Evolutionary conservation across 2,329 filamentous ascomycete species (phyloP).

Genomic region (Simplicillium sp.): DNA sequence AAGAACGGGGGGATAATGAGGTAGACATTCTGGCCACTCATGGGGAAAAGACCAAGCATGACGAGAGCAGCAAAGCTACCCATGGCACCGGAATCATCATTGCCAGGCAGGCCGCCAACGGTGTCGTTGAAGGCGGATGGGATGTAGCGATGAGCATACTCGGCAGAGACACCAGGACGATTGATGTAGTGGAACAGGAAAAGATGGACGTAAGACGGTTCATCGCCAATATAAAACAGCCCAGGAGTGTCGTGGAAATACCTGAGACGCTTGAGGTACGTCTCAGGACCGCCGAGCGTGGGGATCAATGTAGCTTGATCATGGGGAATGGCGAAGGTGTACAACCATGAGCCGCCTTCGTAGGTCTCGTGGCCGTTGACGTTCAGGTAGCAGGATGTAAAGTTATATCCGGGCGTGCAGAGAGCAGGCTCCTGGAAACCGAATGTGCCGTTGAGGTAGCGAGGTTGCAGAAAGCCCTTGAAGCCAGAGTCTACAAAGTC

Average conservation of each 20-base stretch:
- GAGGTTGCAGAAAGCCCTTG: slow-evolving; percentile 61
- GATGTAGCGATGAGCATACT: slow-evolving; percentile 55
- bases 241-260: slow-evolving; percentile 55
- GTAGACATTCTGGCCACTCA: slow-evolving; percentile 44
- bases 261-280: slow-evolving; percentile 49
- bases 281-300: slow-evolving; percentile 45
- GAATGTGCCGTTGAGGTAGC: slow-evolving; percentile 56
- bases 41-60: slow-evolving; percentile 45
- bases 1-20: slow-evolving; percentile 43
- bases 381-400: slow-evolving; percentile 25
- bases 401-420: slow-evolving; percentile 31
- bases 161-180: slow-evolving; percentile 45
- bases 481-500: slow-evolving; percentile 36
- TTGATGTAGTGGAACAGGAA: slow-evolving; percentile 58
- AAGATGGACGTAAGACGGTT: slow-evolving; percentile 41
- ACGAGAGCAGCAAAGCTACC: slow-evolving; percentile 39
- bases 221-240: slow-evolving; percentile 60
- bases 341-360: slow-evolving; percentile 63
- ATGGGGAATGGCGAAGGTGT: slow-evolving; percentile 51
- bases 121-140: slow-evolving; percentile 59
- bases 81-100: slow-evolving; percentile 45
- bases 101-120: slow-evolving; percentile 45
- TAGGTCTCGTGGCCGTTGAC: slow-evolving; percentile 40
- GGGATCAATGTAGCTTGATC: slow-evolving; percentile 37
- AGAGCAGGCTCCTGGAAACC: slow-evolving; percentile 52